These are phyloP conservation scores for Bolboschoenoplectus hybrid DNA, from an alignment of 202 grass and related monocot genomes.

Conservation along the genomic window DNA sequence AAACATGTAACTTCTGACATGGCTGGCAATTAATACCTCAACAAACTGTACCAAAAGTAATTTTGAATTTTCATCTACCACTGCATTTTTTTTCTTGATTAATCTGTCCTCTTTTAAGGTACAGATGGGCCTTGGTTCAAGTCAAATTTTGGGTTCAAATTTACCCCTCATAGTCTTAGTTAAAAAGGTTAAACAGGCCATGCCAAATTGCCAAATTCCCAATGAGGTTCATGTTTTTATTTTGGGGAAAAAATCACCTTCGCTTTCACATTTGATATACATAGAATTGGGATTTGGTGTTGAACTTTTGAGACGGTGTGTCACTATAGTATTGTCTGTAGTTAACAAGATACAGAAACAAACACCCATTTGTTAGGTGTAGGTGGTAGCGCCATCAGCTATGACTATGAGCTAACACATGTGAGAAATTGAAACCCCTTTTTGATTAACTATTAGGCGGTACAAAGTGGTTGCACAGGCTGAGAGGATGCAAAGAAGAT, in stretches of 20 bases:
- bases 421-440: background rate
- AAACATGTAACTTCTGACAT: background rate
- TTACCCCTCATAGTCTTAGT: background rate
- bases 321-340: background rate
- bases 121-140: background rate
- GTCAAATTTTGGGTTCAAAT: no score
- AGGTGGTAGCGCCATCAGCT: background rate
- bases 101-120: no score
- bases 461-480: constrained; percentile 69
- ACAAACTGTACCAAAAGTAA: background rate
- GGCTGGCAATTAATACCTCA: background rate
- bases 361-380: background rate
- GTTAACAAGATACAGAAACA: background rate
- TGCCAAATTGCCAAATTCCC: background rate
- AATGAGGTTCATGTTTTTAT: background rate
- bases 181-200: background rate
- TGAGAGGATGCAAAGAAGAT: constrained; percentile 53
- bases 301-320: background rate
- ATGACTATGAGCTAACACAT: background rate
- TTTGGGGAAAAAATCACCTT: background rate
- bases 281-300: background rate
- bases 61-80: background rate
- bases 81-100: background rate
- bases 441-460: constrained; percentile 48
- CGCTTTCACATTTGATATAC: background rate